Evolutionary conservation across 2,329 filamentous ascomycete genomes (phyloP).

Genomic region (Neonectria punicea): DNA sequence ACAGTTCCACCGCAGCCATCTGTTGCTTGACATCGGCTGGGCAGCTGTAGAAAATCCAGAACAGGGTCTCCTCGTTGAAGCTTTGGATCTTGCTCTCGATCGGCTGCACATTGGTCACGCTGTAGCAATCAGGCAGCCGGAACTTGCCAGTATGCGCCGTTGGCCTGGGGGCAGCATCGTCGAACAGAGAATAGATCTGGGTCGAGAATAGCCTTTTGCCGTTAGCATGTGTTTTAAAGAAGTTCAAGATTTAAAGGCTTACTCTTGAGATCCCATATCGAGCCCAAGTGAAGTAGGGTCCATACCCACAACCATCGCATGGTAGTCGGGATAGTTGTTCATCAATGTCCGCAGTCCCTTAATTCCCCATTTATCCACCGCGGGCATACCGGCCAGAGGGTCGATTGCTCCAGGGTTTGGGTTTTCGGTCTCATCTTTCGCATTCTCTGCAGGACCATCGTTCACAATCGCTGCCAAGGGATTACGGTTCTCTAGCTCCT

Average conservation of each 20-base stretch:
- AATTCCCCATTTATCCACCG: slow-evolving; percentile 71
- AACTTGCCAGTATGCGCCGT: slow-evolving; percentile 62
- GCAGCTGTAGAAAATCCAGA: slow-evolving; percentile 77
- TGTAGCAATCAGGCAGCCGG: slow-evolving; percentile 72
- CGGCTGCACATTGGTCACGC: slow-evolving; percentile 72
- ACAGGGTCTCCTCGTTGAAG: slow-evolving; percentile 75
- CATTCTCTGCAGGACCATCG: slow-evolving; percentile 52
- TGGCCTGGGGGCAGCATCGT: slow-evolving; percentile 68
- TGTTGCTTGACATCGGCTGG: slow-evolving; percentile 71
- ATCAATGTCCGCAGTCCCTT: slow-evolving; percentile 72
- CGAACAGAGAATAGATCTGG: slow-evolving; percentile 70
- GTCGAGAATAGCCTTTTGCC: slow-evolving; percentile 62
- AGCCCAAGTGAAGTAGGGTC: slow-evolving; percentile 68
- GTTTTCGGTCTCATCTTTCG: slow-evolving; percentile 56
- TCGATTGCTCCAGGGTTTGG: slow-evolving; percentile 60
- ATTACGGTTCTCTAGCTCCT: slow-evolving; percentile 51
- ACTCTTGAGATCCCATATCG: slow-evolving; percentile 68
- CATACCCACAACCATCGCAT: slow-evolving; percentile 68
- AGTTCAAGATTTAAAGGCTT: slow-evolving; percentile 45
- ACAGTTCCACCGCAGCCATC: slow-evolving; percentile 72
- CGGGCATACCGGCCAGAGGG: slow-evolving; percentile 69
- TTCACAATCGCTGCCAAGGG: slow-evolving; percentile 60
- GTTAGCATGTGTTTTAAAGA: slow-evolving; percentile 29
- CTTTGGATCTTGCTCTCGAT: slow-evolving; percentile 73
- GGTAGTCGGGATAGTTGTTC: slow-evolving; percentile 72